phyloP scores from a whole-genome alignment of 495 filamentous ascomycete species.

The Podospora fimiseda region DNA sequence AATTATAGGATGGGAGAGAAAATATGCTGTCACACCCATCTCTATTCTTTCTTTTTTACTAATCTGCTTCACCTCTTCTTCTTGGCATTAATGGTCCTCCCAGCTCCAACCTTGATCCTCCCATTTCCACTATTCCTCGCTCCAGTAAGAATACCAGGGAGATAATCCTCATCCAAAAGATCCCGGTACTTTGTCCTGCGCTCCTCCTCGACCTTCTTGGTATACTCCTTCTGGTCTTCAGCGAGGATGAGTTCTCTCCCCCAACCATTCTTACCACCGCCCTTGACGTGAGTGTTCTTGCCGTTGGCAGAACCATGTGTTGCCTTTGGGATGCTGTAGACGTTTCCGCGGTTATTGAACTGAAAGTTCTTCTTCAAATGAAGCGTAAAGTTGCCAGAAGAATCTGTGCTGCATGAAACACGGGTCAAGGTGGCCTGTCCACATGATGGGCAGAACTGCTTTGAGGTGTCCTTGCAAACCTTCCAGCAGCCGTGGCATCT shows the following conservation, averaged over 20 bases:
- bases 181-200: conserved; percentile 65
- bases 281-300: conserved; percentile 53
- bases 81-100: conserved; percentile 77
- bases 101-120: conserved; percentile 75
- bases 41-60: background rate
- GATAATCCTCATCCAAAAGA: conserved; percentile 90
- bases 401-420: conserved; percentile 75
- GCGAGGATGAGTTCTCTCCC: conserved; percentile 72
- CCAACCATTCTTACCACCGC: conserved; percentile 85
- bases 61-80: conserved; percentile 42
- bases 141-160: conserved; percentile 80
- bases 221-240: conserved; percentile 95
- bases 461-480: conserved; percentile 73
- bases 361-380: conserved; percentile 94
- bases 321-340: conserved; percentile 86
- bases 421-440: conserved; percentile 82
- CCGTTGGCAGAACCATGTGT: conserved; percentile 73
- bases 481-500: conserved; percentile 93
- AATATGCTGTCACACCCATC: background rate
- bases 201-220: conserved; percentile 54
- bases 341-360: conserved; percentile 87
- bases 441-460: conserved; percentile 91
- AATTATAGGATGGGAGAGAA: background rate
- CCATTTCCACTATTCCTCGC: conserved; percentile 57
- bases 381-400: conserved; percentile 72